These are phyloP conservation scores for Geotrichum ghanense DNA, from an alignment of 805 yeast species.

Conservation along the genomic window DNA sequence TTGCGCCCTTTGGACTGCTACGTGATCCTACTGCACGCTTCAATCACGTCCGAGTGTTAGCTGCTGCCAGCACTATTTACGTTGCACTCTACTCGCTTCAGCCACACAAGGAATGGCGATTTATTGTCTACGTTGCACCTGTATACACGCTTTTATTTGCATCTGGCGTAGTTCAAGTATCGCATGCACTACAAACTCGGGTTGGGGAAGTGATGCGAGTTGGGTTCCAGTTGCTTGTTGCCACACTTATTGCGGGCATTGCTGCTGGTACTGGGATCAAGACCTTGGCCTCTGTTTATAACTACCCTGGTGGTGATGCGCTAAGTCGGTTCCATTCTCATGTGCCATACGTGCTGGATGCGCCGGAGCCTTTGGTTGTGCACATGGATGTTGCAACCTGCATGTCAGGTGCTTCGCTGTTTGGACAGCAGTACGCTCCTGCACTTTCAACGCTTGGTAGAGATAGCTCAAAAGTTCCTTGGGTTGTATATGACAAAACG, in stretches of 20 bases:
- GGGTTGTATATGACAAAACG: conserved; percentile 58
- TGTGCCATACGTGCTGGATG: conserved; percentile 6
- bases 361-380: conserved; percentile 28
- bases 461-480: conserved; percentile 19
- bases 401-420: conserved; percentile 77
- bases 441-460: conserved; percentile 11
- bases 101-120: conserved; percentile 93
- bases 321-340: conserved; percentile 39
- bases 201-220: conserved; percentile 12
- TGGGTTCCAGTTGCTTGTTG: conserved; percentile 22
- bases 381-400: conserved; percentile 75
- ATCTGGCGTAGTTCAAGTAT: conserved; percentile 34
- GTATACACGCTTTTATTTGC: conserved; percentile 54
- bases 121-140: conserved; percentile 68
- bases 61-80: conserved; percentile 41
- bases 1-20: conserved; percentile 22
- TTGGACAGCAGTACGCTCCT: conserved; percentile 45
- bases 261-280: conserved; percentile 34
- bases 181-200: conserved; percentile 28
- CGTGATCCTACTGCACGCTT: conserved; percentile 5
- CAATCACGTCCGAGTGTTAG: conserved; percentile 31
- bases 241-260: conserved; percentile 28
- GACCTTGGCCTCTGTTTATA: conserved; percentile 53
- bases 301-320: conserved; percentile 88
- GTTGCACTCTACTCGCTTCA: conserved; percentile 62